Evolutionary conservation across 306 rosid genomes (phyloP), one percentile per base, ranked within the genome.

Genomic region (Inga oerstediana): DNA sequence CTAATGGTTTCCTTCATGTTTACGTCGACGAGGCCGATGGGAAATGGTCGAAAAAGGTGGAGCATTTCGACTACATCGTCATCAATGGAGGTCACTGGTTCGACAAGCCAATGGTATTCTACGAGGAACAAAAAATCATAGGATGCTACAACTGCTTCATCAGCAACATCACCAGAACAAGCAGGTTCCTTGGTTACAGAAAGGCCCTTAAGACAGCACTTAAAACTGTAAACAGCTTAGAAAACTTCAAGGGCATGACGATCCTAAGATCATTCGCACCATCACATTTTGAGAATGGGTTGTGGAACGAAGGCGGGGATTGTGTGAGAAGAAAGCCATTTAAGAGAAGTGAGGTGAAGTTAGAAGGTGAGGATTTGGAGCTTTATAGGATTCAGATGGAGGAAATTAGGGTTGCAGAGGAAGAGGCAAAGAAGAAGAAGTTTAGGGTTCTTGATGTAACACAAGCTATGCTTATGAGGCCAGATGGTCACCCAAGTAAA

Each of bases 51-150:
- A 72, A 87, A 77, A 88, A 92, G 78, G 78, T 91, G 1, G 79
- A 82, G 22, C 90, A 87, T 22, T 97, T 89, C 12, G 91, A 91
- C 82, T 90, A 90, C 84, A 34, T 94, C 27, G 82, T 97, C 34
- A 75, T 97, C 85, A 89, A 91, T 8, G 91, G 88, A 0, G 99
- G 97, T 16, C 99, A 97, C 59, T 97, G 99, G 99, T 92, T 97
- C 71, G 81, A 77, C 8, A 79, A 92, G 16, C 88, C 97, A 8
- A 72, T 89, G 87, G 83, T 89, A 3, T 94, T 79, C 88, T 83
- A 88, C 3, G 93, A 94, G 79, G 78, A 88, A 3, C 67, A 87
- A 74, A 75, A 86, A 34, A 58, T 90, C 58, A 81, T 89, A 1
- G 99, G 98, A 24, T 94, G 99, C 80, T 93, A 89, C 30, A 86